Evolutionary conservation across 176 grass and related monocot genomes (phyloP), one percentile per base, ranked within the genome.

Genomic region (Areca catechu): DNA sequence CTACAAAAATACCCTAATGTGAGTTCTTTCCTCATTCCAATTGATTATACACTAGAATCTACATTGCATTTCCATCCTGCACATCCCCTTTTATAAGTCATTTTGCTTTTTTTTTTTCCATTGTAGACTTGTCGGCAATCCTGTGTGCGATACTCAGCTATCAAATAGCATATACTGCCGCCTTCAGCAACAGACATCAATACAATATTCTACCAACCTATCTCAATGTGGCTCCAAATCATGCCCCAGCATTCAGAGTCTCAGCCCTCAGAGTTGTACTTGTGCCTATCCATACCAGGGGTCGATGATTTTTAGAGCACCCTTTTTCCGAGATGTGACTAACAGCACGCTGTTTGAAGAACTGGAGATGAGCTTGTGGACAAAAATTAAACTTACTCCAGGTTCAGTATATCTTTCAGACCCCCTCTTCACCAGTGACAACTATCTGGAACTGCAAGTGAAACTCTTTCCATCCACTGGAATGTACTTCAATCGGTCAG

Each of bases 271-370:
- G 29, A 90, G 50, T 55, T 97, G 92, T 22, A 24, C 49, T 22
- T 97, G 86, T 16, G 71, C 77, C 54, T 79, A 77, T 69, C 75
- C 92, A 24, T 88, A 82, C 61, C 69, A 27, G 17, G 92, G 92
- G 12, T 54, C 17, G 5, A 75, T 97, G 58, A 21, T 71, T 19
- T 97, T 84, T 53, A 82, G 80, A 49, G 62, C 72, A 49, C 86
- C 80, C 4, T 61, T 19, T 21, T 96, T 96, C 50, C 4, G 29
- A 5, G 83, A 88, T 71, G 18, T 77, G 24, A 72, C 61, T 24
- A 61, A 63, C 59, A 74, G 16, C 19, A 49, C 51, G 3, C 22
- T 5, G 49, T 97, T 88, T 64, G 29, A 84, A 65, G 17, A 29
- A 55, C 60, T 90, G 9, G 86, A 88, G 63, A 55, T 18, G n/a